Base-by-base conservation (phyloP, 2,329 filamentous ascomycete genomes). In the Paecilomyces sp. region DNA sequence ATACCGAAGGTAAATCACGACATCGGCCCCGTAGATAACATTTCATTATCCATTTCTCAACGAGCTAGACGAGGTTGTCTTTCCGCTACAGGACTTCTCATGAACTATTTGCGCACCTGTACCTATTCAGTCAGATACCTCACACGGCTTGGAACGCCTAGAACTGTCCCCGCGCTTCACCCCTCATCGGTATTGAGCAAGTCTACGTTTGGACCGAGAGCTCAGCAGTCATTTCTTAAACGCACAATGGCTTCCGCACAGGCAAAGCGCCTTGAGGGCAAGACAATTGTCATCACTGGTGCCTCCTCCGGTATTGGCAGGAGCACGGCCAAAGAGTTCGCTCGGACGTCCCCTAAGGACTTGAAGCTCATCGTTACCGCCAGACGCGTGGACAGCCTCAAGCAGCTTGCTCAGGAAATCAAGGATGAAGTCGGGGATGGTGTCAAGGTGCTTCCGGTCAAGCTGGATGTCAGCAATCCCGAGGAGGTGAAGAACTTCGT, bases 221-320 rank as follows among this genome's bases (percentile, higher is more conserved):
- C 28, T 11, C 51, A 53, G 15, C 51, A 30, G 22, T 33, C 25
- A 11, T 34, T 64, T 55, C 47, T 68, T 22, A 66, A 62, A 69
- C 73, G 81, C 68, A 83, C 75, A 60, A 88, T 88, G 85, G 76
- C 83, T 25, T 84, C 90, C 47, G 86, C 88, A 70, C 86, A 89
- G 77, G 83, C 83, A 64, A 89, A 91, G 75, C 92, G 93, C 79
- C 90, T 99, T 62, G 84, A 89, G 70, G 92, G 92, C 83, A 97
- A 97, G 80, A 97, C 92, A 3, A 81, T 97, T 61, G 77, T 97
- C 60, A 85, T 99, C 64, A 97, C 94, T 4, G 94, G 94, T 59
- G 94, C 94, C 33, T 94, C 89, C 3, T 95, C 91, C 22, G 94
- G 94, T 63, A 97, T 99, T 75, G 94, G 94, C 25, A 85, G 68